A percentile compares a stretch with the other conserved stretches of the same genome.
Conservation (phyloP, 805 yeast species). For the Blastobotrys parvus region DNA sequence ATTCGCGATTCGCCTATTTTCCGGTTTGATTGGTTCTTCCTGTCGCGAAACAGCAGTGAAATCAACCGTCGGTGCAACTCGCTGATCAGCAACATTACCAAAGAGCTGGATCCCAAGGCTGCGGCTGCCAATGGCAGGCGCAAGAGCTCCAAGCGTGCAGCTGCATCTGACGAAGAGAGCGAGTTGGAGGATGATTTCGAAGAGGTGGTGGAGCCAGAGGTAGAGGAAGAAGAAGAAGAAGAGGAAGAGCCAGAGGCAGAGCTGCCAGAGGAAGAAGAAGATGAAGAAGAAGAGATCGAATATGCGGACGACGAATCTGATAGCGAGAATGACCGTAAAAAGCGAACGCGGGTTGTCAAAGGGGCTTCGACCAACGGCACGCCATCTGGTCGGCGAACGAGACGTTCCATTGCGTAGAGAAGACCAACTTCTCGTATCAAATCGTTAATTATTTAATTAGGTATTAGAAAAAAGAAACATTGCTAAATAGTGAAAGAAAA, state of each 20-base stretch:
- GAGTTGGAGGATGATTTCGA: conserved; percentile 1
- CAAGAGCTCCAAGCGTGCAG: conserved; percentile 9
- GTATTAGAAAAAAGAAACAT: too few species aligned
- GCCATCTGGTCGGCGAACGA: too few species aligned
- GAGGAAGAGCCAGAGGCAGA: background rate
- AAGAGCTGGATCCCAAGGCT: conserved; percentile 43
- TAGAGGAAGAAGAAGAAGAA: background rate
- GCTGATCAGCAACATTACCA: conserved; percentile 61
- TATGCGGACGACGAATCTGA: conserved; percentile 1
- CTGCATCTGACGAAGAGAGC: conserved; percentile 8
- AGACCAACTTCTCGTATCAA: too few species aligned
- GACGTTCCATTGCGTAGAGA: background rate
- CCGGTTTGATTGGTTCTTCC: conserved; percentile 80
- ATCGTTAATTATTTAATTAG: too few species aligned
- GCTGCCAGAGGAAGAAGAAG: background rate
- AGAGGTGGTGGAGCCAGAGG: background rate
- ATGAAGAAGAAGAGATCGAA: conserved; percentile 1
- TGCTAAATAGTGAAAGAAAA: too few species aligned
- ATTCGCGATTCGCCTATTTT: conserved; percentile 69
- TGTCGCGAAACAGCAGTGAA: conserved; percentile 70
- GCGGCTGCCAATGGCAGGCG: conserved; percentile 7
- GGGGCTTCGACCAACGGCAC: too few species aligned
- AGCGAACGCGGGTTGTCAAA: background rate
- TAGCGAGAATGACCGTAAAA: background rate
- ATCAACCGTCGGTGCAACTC: conserved; percentile 76